Evolutionary conservation across 495 filamentous ascomycete species (phyloP), one percentile per base, ranked within the genome.

Genomic region (Penicillium silybi): DNA sequence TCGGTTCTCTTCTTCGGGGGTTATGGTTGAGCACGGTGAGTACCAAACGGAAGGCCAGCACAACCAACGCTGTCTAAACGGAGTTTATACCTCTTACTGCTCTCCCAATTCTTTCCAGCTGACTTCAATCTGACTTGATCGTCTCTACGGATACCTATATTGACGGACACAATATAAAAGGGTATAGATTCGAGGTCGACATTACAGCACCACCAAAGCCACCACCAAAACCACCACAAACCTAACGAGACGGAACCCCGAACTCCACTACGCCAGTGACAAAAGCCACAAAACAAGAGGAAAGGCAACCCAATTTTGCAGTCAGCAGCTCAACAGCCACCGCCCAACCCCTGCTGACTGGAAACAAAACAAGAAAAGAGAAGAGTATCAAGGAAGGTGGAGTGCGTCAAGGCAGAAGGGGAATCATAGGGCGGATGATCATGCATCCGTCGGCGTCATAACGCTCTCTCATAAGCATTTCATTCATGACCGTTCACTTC

Each of bases 231-330:
- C 15, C 20, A 25, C 15, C 22, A 39, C 1, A 15, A 22, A 43
- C 26, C 18, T 6, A 29, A 29, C 17, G 20, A 37, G 13, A 43
- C 37, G 37, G 18, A 15, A 16, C 37, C 23, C 32, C 29, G 35
- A 55, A 49, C 53, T 49, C 53, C 53, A 46, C n/a, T 6, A 16
- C 41, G n/a, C 49, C 48, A 40, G 26, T 23, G 41, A 22, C 29
- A 20, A 16, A 51, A 29, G n/a, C 34, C 48, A 44, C 48, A 20
- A 20, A 46, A 35, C 37, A 6, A 35, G 17, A 46, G 18, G 46
- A 32, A 19, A 17, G 15, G 34, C 29, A 15, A 49, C 52, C 42
- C 47, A 56, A 50, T 41, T 56, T 56, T 50, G 46, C 50, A 42
- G 32, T 45, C 32, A 26, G 46, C 9, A 27, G 26, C 19, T 46